These are phyloP conservation scores for Elsinoe australis DNA, from an alignment of 2,329 filamentous ascomycete species.

Conservation along the genomic window DNA sequence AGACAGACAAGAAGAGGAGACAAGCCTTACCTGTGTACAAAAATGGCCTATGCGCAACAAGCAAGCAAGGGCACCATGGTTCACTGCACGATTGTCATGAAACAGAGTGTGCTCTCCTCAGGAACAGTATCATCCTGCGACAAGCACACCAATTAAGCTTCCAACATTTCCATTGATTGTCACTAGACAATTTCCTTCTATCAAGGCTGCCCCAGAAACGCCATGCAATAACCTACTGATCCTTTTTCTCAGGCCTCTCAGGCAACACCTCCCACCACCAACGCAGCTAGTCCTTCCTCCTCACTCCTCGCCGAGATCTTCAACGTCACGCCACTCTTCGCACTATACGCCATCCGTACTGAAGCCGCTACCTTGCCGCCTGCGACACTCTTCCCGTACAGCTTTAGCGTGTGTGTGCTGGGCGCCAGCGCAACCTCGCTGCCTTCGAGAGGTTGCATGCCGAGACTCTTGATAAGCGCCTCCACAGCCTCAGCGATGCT, in stretches of 20 bases:
- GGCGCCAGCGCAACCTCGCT: slow-evolving; percentile 83
- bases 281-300: slow-evolving; percentile 79
- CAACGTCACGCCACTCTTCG: slow-evolving; percentile 87
- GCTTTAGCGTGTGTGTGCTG: slow-evolving; percentile 87
- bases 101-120: slow-evolving; percentile 25
- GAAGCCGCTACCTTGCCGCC: slow-evolving; percentile 82
- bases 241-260: slow-evolving; percentile 38
- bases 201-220: background rate
- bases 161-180: slow-evolving; percentile 3
- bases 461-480: slow-evolving; percentile 75
- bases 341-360: slow-evolving; percentile 87
- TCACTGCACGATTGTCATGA: too few species aligned
- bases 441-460: slow-evolving; percentile 86
- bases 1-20: too few species aligned
- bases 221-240: slow-evolving; percentile 4
- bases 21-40: too few species aligned
- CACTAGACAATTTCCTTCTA: slow-evolving; percentile 8
- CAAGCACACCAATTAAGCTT: too few species aligned
- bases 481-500: slow-evolving; percentile 95
- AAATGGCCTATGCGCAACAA: too few species aligned
- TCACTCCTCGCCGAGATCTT: slow-evolving; percentile 91
- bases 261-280: slow-evolving; percentile 77
- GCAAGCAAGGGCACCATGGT: too few species aligned
- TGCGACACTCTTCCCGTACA: slow-evolving; percentile 89
- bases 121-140: background rate